Conservation (phyloP, 225 moss, liverwort and hornwort genomes). For the Physcomitrellopsis africana region DNA sequence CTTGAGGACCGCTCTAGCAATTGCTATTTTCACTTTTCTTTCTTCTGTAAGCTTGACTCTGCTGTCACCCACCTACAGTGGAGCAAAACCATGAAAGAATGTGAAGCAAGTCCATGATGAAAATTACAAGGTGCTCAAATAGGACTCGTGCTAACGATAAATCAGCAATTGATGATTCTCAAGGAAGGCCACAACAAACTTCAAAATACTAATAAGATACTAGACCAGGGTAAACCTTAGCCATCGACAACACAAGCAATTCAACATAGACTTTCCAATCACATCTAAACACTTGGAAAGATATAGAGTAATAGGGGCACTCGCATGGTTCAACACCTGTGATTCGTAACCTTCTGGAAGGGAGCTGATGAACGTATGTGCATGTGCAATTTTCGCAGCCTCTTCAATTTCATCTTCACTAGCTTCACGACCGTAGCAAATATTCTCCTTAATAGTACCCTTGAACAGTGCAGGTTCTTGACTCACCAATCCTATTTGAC, state of each 20-base stretch:
- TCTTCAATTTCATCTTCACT: constrained; percentile 67
- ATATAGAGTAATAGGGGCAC: constrained; percentile 4
- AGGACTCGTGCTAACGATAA: constrained; percentile 4
- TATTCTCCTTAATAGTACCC: constrained; percentile 65
- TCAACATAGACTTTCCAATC: constrained; percentile 15
- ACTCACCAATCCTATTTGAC: constrained; percentile 72
- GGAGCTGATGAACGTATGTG: constrained; percentile 71
- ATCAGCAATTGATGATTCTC: background rate
- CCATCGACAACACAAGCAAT: constrained; percentile 17
- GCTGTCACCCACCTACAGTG: constrained; percentile 55
- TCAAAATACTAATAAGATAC: constrained; percentile 10
- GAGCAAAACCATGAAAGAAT: constrained; percentile 22
- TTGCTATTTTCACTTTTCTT: constrained; percentile 77
- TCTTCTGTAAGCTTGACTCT: constrained; percentile 56
- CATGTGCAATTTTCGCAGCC: constrained; percentile 76
- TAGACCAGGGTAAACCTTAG: constrained; percentile 13
- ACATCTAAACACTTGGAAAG: constrained; percentile 21
- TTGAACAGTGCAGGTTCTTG: constrained; percentile 75
- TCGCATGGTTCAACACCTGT: constrained; percentile 45
- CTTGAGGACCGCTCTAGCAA: constrained; percentile 95
- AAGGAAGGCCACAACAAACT: background rate
- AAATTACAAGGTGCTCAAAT: constrained; percentile 4
- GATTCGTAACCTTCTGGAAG: constrained; percentile 60
- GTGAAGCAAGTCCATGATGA: constrained; percentile 23
- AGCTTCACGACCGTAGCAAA: constrained; percentile 66